Percentiles rank a stretch among this genome's conserved stretches.
These are phyloP conservation scores for Monosporascus cannonballus DNA, from an alignment of 2,329 filamentous ascomycete species.

Conservation along the genomic window DNA sequence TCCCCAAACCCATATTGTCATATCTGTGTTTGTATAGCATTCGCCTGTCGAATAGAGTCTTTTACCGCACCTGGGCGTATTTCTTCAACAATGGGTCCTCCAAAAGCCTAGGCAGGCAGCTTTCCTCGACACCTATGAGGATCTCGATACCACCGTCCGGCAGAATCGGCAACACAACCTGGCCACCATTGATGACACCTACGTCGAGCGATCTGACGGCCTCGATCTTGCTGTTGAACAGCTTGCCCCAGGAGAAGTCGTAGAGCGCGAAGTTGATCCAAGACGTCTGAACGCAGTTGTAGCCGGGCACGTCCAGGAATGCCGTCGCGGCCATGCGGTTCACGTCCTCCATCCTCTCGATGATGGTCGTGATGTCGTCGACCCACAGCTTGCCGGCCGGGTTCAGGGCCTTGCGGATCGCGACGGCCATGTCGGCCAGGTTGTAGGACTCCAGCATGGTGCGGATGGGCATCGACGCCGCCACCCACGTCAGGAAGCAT, in stretches of 20 bases:
- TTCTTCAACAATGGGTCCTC: constrained; percentile 25
- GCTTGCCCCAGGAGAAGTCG: constrained; percentile 26
- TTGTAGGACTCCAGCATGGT: constrained; percentile 21
- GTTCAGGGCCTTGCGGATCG: constrained; percentile 27
- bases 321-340: constrained; percentile 25
- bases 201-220: constrained; percentile 25
- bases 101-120: constrained; percentile 20
- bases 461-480: constrained; percentile 20
- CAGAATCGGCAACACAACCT: constrained; percentile 25
- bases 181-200: constrained; percentile 27
- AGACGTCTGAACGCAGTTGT: constrained; percentile 27
- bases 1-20: not conserved
- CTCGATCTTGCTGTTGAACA: constrained; percentile 21
- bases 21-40: too few species aligned
- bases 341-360: constrained; percentile 26
- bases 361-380: constrained; percentile 23
- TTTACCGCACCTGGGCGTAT: constrained; percentile 13
- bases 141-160: constrained; percentile 28
- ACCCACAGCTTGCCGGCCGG: constrained; percentile 25
- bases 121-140: constrained; percentile 26
- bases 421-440: constrained; percentile 27
- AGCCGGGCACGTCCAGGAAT: constrained; percentile 29
- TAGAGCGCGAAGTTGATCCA: constrained; percentile 29
- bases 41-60: too few species aligned
- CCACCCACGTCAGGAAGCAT: constrained; percentile 32